Base-by-base conservation (phyloP, 1,284 basidiomycete genomes). In the Puccinia coronata region DNA sequence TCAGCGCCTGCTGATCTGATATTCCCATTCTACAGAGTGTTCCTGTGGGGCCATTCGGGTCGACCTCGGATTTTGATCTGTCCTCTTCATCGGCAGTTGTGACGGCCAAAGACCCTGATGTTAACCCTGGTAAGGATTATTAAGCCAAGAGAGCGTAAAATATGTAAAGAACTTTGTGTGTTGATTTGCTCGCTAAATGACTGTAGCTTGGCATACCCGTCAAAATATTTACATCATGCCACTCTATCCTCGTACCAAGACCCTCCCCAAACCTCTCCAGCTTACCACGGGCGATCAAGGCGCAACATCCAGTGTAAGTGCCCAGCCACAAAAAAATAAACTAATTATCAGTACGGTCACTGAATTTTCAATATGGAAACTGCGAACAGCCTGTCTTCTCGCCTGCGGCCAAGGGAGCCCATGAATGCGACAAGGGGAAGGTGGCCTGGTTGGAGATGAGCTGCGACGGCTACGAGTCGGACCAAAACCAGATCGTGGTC, bases 361-460 rank as follows among this genome's bases (percentile, higher is more conserved):
- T 43, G 31, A 43, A 53, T 23, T 18, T 12, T n/a, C n/a, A n/a
- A n/a, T 49, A 1, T 34, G 18, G 25, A 1, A 57, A 59, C 11
- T 36, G 20, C 65, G 3, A 59, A 23, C 65, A 80, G 78, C 78
- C 78, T 16, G 70, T 73, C 39, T 80, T 80, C 49, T 80, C 78
- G 25, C 78, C 78, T 36, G 43, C 34, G n/a, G 78, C 78, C 1
- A 47, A 61, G 36, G 25, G 31, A 1, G 67, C 23, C 23, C 39
- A 65, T 47, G n/a, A 16, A 43, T 25, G 31, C 18, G 70, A 80
- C 39, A 82, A 83, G 4, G 79, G 83, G 16, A 82, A 79, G 57
- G 51, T 85, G 25, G 82, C 81, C 59, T 85, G 83, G 82, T 80
- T 85, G 16, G 84, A 85, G 82, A 84, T 84, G 84, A 69, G 77